phyloP scores from a whole-genome alignment of 805 yeast species.

The Ogataea dorogensis region DNA sequence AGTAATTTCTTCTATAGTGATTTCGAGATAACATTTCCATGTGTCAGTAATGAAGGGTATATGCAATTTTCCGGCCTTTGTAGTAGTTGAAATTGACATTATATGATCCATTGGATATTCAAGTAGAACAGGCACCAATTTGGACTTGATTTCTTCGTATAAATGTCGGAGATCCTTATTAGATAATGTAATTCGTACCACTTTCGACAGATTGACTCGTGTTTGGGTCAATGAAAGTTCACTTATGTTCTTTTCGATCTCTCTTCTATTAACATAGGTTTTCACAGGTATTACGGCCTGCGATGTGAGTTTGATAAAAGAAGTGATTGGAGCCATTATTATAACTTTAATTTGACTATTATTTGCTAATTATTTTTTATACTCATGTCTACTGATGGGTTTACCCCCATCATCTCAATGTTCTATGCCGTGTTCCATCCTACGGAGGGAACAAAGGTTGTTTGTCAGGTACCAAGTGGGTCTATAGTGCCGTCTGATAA shows the following conservation, averaged over 20 bases:
- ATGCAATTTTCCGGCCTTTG: conserved; percentile 11
- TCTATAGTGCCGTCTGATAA: conserved; percentile 45
- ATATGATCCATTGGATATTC: conserved; percentile 25
- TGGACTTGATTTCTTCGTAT: conserved; percentile 20
- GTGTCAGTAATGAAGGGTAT: conserved; percentile 24
- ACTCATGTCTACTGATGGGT: conserved; percentile 54
- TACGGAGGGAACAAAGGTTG: conserved; percentile 89
- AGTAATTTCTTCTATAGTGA: conserved; percentile 23
- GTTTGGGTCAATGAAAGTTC: conserved; percentile 14
- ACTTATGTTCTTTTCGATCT: conserved; percentile 22
- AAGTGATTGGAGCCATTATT: conserved; percentile 19
- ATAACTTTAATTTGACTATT: conserved; percentile 1
- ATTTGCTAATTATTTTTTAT: background rate
- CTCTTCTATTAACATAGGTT: conserved; percentile 28
- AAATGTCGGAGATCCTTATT: conserved; percentile 25
- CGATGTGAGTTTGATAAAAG: conserved; percentile 22
- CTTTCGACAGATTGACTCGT: conserved; percentile 20
- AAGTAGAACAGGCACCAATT: conserved; percentile 21
- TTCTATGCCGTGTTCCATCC: conserved; percentile 95
- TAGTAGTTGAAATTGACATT: conserved; percentile 10
- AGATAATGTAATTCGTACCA: conserved; percentile 25
- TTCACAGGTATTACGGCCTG: conserved; percentile 24
- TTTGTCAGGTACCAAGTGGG: conserved; percentile 86
- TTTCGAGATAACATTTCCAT: conserved; percentile 28
- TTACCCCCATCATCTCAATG: conserved; percentile 83